phyloP scores from a whole-genome alignment of 345 rosid species.

The Reutealis trisperma region DNA sequence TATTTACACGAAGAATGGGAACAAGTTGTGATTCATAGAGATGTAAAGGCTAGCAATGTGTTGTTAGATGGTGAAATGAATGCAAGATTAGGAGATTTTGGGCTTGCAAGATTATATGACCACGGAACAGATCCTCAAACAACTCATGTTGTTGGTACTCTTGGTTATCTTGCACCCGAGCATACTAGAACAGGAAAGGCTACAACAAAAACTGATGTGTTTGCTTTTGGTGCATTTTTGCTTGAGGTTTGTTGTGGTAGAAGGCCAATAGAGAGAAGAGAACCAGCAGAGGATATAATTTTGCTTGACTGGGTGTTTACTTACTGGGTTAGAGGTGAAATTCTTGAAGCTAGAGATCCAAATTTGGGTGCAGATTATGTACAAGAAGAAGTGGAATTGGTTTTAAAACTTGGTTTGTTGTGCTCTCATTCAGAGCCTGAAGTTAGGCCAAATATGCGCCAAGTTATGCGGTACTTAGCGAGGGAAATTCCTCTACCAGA shows the following conservation, averaged over 20 bases:
- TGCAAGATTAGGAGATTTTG: slow-evolving; percentile 64
- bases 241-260: slow-evolving; percentile 62
- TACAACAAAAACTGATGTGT: slow-evolving; percentile 51
- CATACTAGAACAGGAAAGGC: slow-evolving; percentile 54
- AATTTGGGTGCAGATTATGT: slow-evolving; percentile 38
- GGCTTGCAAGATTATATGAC: slow-evolving; percentile 60
- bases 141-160: slow-evolving; percentile 54
- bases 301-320: slow-evolving; percentile 27
- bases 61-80: slow-evolving; percentile 54
- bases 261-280: slow-evolving; percentile 44
- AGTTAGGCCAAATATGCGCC: slow-evolving; percentile 62
- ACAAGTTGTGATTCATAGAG: slow-evolving; percentile 65
- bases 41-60: slow-evolving; percentile 64
- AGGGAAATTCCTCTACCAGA: slow-evolving; percentile 48
- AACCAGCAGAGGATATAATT: slow-evolving; percentile 19
- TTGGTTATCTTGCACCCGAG: slow-evolving; percentile 72
- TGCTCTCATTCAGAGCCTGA: slow-evolving; percentile 53
- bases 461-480: slow-evolving; percentile 48
- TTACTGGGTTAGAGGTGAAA: slow-evolving; percentile 17
- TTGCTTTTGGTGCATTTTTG: slow-evolving; percentile 60
- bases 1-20: slow-evolving; percentile 73
- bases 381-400: slow-evolving; percentile 51
- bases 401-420: slow-evolving; percentile 55
- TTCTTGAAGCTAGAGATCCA: slow-evolving; percentile 26
- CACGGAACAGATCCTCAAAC: slow-evolving; percentile 63